A percentile compares a stretch with the other conserved stretches of the same genome.
phyloP scores from a whole-genome alignment of 2,329 filamentous ascomycete genomes.

The Hypoxylon sp. region DNA sequence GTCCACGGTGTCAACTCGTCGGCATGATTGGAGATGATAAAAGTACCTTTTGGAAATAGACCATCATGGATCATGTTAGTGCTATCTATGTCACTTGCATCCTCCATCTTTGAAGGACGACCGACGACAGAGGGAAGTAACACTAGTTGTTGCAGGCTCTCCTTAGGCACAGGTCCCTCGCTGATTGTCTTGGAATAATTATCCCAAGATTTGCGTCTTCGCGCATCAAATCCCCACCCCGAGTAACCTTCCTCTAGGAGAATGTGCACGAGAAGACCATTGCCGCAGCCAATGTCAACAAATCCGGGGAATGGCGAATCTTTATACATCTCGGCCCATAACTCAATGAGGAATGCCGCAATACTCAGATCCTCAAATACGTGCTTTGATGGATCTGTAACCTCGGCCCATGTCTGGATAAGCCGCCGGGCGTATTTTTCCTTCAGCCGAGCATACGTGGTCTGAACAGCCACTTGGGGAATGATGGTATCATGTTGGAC shows the following conservation, averaged over 20 bases:
- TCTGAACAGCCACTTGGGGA: constrained; percentile 82
- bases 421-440: constrained; percentile 80
- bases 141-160: constrained; percentile 63
- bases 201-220: constrained; percentile 86
- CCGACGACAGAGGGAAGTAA: constrained; percentile 64
- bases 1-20: constrained; percentile 98
- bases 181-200: constrained; percentile 66
- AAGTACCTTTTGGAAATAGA: constrained; percentile 79
- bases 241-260: constrained; percentile 83
- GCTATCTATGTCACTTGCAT: constrained; percentile 40
- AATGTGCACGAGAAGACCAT: constrained; percentile 89
- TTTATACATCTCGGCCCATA: constrained; percentile 89
- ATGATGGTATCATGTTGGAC: constrained; percentile 88
- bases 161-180: constrained; percentile 35
- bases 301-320: constrained; percentile 81
- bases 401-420: constrained; percentile 85
- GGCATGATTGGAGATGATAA: constrained; percentile 97
- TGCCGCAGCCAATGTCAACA: constrained; percentile 96
- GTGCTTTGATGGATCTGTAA: constrained; percentile 89
- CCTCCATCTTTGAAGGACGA: constrained; percentile 35
- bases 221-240: constrained; percentile 93
- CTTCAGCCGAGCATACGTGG: constrained; percentile 87
- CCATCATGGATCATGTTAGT: constrained; percentile 68
- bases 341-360: constrained; percentile 90
- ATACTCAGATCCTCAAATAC: constrained; percentile 96